phyloP scores from a whole-genome alignment of 140 eudicot species.

The Senecio squalidus region DNA sequence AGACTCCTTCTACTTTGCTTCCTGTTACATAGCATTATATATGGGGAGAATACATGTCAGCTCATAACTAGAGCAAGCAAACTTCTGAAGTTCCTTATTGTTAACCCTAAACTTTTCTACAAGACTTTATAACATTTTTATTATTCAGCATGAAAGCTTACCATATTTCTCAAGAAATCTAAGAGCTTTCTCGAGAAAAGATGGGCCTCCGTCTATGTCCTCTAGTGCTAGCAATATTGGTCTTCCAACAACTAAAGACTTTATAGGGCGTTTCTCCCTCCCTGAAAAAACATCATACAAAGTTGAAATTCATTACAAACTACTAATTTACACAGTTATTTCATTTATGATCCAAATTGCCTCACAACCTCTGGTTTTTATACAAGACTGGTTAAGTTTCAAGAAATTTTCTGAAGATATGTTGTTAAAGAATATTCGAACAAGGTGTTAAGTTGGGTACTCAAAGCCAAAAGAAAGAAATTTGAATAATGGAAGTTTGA shows the following conservation, averaged over 20 bases:
- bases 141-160: conserved; percentile 26
- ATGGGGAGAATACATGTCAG: neutral
- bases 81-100: neutral
- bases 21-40: conserved; percentile 40
- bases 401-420: too few relatives aligned
- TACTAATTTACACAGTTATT: neutral
- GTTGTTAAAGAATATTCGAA: neutral
- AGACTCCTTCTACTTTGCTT: conserved; percentile 88
- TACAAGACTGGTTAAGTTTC: conserved; percentile 8
- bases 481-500: conserved; percentile 5
- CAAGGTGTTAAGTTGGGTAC: neutral
- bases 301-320: neutral
- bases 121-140: neutral
- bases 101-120: neutral
- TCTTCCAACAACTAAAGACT: conserved; percentile 95
- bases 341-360: neutral
- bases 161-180: conserved; percentile 87
- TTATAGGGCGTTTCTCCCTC: conserved; percentile 86
- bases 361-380: conserved; percentile 1
- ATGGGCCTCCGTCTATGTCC: conserved; percentile 97
- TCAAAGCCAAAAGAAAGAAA: neutral
- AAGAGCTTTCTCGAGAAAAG: conserved; percentile 95
- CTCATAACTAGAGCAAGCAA: neutral
- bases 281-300: conserved; percentile 30
- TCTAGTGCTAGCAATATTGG: conserved; percentile 94